Percentiles rank a stretch among this genome's conserved stretches.
These are phyloP conservation scores for Kwoniella europaea DNA, from an alignment of 768 basidiomycete species.

Conservation along the genomic window DNA sequence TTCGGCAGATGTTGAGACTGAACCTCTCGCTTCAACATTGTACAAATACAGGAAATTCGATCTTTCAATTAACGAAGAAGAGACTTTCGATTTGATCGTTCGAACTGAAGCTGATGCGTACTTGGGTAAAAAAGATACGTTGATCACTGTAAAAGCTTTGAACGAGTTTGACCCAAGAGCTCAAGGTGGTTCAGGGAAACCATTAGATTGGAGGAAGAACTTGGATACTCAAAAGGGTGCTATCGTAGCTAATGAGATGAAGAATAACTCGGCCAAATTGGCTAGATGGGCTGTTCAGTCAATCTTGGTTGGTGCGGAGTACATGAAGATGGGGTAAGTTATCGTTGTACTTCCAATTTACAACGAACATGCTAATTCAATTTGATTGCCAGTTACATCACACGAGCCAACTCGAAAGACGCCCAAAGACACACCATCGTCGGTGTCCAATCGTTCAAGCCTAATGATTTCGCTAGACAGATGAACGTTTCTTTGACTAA, in stretches of 20 bases:
- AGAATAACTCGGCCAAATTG: constrained; percentile 97
- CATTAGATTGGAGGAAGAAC: constrained; percentile 98
- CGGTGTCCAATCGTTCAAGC: constrained; percentile 92
- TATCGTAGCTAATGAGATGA: constrained; percentile 99
- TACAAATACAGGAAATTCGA: constrained; percentile 97
- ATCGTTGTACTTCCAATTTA: neutral
- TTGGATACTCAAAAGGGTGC: constrained; percentile 95
- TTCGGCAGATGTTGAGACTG: constrained; percentile 80
- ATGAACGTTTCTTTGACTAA: constrained; percentile 93
- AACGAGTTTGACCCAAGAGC: constrained; percentile 96
- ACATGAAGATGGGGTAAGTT: constrained; percentile 94
- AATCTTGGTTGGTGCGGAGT: constrained; percentile 89
- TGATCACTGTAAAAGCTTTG: constrained; percentile 89
- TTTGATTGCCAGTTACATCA: constrained; percentile 73
- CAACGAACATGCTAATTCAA: neutral
- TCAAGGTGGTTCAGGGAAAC: constrained; percentile 77
- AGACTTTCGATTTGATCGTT: constrained; percentile 77
- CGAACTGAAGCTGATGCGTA: constrained; percentile 97
- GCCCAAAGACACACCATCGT: constrained; percentile 94
- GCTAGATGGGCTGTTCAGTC: constrained; percentile 97
- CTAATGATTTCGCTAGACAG: constrained; percentile 89
- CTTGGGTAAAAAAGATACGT: constrained; percentile 66
- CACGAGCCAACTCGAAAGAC: constrained; percentile 90
- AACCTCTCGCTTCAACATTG: constrained; percentile 92
- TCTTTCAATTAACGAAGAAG: constrained; percentile 85